phyloP scores from a whole-genome alignment of 129 eudicot species.

The Tanacetum coccineum region DNA sequence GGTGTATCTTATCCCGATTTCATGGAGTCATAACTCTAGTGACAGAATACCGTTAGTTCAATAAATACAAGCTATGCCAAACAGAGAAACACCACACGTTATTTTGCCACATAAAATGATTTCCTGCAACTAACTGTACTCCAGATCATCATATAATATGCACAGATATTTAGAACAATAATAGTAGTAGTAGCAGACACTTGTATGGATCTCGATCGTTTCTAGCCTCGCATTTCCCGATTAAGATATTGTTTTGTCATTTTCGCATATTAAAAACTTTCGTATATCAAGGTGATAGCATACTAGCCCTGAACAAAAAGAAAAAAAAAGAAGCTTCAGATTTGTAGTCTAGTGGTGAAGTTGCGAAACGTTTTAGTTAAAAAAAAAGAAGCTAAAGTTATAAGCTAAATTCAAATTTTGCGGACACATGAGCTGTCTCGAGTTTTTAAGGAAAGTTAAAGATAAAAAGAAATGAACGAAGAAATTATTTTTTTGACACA shows the following conservation, averaged over 20 bases:
- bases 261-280: neutral
- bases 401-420: no score
- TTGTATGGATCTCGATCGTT: neutral
- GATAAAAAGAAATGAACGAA: no score
- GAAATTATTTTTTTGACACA: no score
- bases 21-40: constrained; percentile 19
- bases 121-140: constrained; percentile 11
- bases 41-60: neutral
- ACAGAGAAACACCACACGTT: constrained; percentile 19
- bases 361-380: no score
- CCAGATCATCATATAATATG: constrained; percentile 3
- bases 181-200: neutral
- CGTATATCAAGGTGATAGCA: neutral
- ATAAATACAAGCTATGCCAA: neutral
- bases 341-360: no score
- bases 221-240: neutral
- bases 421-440: no score
- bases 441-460: no score
- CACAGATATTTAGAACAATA: neutral
- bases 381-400: no score
- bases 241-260: neutral
- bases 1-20: constrained; percentile 27
- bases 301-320: neutral
- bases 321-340: neutral
- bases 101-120: constrained; percentile 26